Conservation (phyloP, 306 rosid genomes). For the Acmispon strigosus region DNA sequence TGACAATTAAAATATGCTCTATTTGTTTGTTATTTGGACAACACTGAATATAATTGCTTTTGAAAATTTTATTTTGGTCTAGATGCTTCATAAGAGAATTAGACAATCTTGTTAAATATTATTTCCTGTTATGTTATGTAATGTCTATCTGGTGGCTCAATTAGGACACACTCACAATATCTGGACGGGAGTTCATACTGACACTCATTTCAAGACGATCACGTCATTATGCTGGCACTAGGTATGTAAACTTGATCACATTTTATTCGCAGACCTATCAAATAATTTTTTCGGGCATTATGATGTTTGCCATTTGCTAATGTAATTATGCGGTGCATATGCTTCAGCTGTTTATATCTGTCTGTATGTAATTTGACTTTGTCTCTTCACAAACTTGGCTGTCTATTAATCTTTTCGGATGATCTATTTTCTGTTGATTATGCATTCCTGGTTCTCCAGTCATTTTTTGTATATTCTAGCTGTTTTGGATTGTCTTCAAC, state of each 20-base stretch:
- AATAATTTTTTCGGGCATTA: neutral
- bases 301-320: neutral
- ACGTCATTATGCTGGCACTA: conserved; percentile 92
- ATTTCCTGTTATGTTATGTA: neutral
- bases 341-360: neutral
- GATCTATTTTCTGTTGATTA: neutral
- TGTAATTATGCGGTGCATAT: neutral
- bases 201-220: conserved; percentile 89
- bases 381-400: neutral
- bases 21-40: neutral
- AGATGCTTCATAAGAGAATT: neutral
- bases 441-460: neutral
- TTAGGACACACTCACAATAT: conserved; percentile 57
- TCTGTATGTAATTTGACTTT: neutral
- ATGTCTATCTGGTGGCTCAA: conserved; percentile 5
- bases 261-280: neutral
- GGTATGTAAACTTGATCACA: conserved; percentile 35
- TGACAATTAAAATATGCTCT: neutral
- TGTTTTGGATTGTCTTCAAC: neutral
- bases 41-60: neutral
- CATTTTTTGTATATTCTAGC: neutral
- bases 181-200: conserved; percentile 56
- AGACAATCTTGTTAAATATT: neutral
- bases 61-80: neutral
- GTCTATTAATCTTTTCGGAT: neutral